These are phyloP conservation scores for Penicillium olsonii DNA, from an alignment of 2,329 filamentous ascomycete species.

Conservation along the genomic window DNA sequence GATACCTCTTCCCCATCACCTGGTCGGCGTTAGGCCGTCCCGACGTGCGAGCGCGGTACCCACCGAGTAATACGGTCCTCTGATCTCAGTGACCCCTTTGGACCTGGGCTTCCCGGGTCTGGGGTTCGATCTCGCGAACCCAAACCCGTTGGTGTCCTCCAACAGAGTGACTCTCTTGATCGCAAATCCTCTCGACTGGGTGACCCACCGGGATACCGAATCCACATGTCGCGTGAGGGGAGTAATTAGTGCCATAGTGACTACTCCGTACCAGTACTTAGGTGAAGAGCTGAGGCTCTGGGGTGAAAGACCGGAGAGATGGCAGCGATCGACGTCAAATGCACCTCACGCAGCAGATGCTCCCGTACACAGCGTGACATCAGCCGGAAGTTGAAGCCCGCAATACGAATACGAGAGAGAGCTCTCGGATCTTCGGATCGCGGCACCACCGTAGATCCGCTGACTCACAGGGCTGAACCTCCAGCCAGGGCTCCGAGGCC, in stretches of 20 bases:
- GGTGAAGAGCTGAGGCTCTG: too few species aligned
- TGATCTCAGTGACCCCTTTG: slow-evolving; percentile 56
- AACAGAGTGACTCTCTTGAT: slow-evolving; percentile 40
- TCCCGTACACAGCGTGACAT: too few species aligned
- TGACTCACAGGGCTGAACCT: too few species aligned
- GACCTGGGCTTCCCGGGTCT: slow-evolving; percentile 52
- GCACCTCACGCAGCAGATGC: too few species aligned
- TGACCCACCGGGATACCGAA: too few species aligned
- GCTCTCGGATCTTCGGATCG: slow-evolving; percentile 11
- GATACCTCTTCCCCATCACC: slow-evolving; percentile 55
- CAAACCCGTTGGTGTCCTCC: slow-evolving; percentile 53
- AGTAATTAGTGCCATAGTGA: too few species aligned
- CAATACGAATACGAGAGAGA: neutral
- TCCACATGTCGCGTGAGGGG: too few species aligned
- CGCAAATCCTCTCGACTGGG: slow-evolving; percentile 20
- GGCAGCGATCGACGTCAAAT: too few species aligned
- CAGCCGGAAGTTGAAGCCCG: too few species aligned
- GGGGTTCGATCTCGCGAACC: slow-evolving; percentile 54
- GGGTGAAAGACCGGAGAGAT: too few species aligned
- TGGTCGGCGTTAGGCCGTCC: slow-evolving; percentile 13
- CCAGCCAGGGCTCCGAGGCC: too few species aligned
- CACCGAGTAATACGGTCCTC: slow-evolving; percentile 58
- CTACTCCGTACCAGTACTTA: too few species aligned
- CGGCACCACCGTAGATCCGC: neutral
- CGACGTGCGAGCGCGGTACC: slow-evolving; percentile 1